phyloP scores from a whole-genome alignment of 305 asterid species.

The Rubia balearica region DNA sequence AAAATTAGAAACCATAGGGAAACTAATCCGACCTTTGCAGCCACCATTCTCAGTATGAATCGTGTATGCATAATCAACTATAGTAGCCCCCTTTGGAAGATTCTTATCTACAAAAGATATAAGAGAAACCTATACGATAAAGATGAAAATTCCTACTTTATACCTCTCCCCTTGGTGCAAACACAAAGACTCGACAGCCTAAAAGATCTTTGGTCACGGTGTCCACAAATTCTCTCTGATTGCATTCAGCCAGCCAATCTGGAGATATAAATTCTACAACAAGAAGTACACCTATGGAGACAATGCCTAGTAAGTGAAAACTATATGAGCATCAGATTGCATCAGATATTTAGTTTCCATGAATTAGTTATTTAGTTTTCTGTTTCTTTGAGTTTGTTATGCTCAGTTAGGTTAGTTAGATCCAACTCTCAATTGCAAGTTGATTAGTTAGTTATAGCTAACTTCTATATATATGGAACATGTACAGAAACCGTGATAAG shows the following conservation, averaged over 20 bases:
- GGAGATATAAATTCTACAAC: constrained; percentile 19
- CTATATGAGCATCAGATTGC: too few species aligned
- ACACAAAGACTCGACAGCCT: constrained; percentile 92
- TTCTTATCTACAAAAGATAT: constrained; percentile 52
- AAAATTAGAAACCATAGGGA: constrained; percentile 13
- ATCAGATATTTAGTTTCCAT: too few species aligned
- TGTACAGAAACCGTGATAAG: too few species aligned
- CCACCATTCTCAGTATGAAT: constrained; percentile 93
- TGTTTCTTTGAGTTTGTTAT: too few species aligned
- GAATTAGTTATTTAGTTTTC: too few species aligned
- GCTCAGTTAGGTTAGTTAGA: too few species aligned
- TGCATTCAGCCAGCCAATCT: constrained; percentile 98
- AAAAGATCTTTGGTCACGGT: constrained; percentile 82
- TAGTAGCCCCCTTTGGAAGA: constrained; percentile 84
- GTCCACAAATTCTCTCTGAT: constrained; percentile 93
- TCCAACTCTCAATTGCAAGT: too few species aligned
- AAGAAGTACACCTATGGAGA: too few species aligned
- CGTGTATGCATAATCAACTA: constrained; percentile 81
- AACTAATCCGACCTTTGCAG: constrained; percentile 61
- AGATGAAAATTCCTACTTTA: constrained; percentile 5
- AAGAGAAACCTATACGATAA: not conserved
- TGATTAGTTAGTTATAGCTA: too few species aligned
- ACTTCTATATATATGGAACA: too few species aligned
- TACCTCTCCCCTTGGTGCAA: constrained; percentile 95
- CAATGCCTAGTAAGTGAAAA: too few species aligned